phyloP scores from a whole-genome alignment of 345 rosid genomes.

The Gossypium sturtianum region DNA sequence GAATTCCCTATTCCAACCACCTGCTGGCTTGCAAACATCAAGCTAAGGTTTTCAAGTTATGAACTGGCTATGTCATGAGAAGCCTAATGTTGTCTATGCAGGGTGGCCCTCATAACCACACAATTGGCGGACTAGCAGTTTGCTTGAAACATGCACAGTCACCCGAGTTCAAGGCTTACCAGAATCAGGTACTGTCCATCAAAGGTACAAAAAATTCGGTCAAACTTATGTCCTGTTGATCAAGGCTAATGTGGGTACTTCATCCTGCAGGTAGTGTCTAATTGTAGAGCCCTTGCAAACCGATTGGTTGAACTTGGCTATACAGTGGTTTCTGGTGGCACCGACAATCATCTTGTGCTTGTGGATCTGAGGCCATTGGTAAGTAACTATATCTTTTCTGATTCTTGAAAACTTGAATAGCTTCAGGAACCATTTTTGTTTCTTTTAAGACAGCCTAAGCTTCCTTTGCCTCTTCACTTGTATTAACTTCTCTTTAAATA shows the following conservation, averaged over 20 bases:
- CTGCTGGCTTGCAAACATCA: background rate
- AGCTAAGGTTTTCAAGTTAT: background rate
- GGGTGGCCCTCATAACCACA: conserved; percentile 99
- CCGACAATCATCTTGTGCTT: conserved; percentile 85
- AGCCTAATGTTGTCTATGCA: conserved; percentile 19
- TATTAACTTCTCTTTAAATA: conserved; percentile 16
- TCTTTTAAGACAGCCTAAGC: background rate
- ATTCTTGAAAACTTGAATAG: background rate
- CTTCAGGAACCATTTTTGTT: background rate
- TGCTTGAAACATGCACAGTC: conserved; percentile 82
- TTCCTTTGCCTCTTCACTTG: background rate
- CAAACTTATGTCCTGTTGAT: background rate
- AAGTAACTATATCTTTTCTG: conserved; percentile 11
- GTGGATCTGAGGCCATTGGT: conserved; percentile 86
- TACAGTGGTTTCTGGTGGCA: conserved; percentile 86
- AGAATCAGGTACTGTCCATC: conserved; percentile 49
- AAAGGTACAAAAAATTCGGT: background rate
- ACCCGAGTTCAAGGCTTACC: conserved; percentile 64
- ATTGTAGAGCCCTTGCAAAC: conserved; percentile 68
- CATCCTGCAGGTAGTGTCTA: conserved; percentile 60
- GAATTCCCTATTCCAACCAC: background rate
- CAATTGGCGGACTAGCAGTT: conserved; percentile 87
- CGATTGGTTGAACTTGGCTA: conserved; percentile 72
- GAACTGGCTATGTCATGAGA: background rate
- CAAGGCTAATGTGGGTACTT: background rate